Percentiles rank a stretch among this genome's conserved stretches.
Conservation (phyloP, 2,329 filamentous ascomycete genomes). For the Emericellopsis atlantica region DNA sequence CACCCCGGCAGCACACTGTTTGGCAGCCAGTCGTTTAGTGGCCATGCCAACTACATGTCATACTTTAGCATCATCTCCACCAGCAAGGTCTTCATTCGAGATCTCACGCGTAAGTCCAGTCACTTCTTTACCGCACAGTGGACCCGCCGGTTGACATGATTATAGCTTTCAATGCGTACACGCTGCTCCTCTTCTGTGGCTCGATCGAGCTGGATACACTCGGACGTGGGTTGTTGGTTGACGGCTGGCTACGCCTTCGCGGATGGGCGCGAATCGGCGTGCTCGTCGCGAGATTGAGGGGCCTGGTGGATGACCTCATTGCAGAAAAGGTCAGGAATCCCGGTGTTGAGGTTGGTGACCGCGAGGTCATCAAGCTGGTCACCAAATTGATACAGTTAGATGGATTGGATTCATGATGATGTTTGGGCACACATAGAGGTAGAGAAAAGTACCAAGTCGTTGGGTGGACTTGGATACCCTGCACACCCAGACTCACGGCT, state of each 20-base stretch:
- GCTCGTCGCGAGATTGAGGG: conserved; percentile 67
- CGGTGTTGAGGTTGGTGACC: conserved; percentile 39
- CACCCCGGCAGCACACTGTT: conserved; percentile 86
- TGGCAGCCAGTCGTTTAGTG: conserved; percentile 65
- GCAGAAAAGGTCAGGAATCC: conserved; percentile 71
- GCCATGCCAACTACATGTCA: conserved; percentile 63
- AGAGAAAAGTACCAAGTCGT: too few relatives aligned
- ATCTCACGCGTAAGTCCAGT: conserved; percentile 66
- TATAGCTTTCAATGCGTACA: conserved; percentile 75
- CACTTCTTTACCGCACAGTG: not conserved
- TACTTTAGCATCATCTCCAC: conserved; percentile 92
- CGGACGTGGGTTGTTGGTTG: conserved; percentile 76
- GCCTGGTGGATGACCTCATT: conserved; percentile 78
- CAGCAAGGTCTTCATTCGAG: conserved; percentile 81
- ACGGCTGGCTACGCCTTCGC: conserved; percentile 75
- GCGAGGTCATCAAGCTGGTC: conserved; percentile 65
- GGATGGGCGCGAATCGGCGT: conserved; percentile 96
- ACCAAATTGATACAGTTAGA: conserved; percentile 78
- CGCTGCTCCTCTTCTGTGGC: conserved; percentile 78
- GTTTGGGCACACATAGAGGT: not conserved
- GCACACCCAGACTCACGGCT: too few relatives aligned
- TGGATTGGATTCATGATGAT: conserved; percentile 55
- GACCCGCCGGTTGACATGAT: conserved; percentile 4
- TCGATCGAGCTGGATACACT: conserved; percentile 75
- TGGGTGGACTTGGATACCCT: too few relatives aligned